Base-by-base conservation (phyloP, 352 stramenopile genomes). In the Phytophthora boehmeriae region DNA sequence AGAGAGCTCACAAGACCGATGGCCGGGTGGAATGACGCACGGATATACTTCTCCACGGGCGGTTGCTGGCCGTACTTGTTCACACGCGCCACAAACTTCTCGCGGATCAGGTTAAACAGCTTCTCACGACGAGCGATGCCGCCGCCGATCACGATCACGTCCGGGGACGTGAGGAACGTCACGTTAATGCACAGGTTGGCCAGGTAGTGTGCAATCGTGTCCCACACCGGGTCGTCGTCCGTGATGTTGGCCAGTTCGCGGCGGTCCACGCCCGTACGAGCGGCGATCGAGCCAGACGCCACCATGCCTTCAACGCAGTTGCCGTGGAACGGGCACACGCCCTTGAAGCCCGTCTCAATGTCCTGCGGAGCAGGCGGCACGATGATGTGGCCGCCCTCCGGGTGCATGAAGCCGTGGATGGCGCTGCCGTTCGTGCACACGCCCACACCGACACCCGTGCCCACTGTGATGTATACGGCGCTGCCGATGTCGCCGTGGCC, bases 371-470 rank as follows among this genome's bases (percentile, higher is more conserved):
- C 78, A 27, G 76, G 65, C 17, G 86, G 88, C 49, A 97, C 83
- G 36, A 77, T 73, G 47, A 89, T 74, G 73, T 97, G 89, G 50
- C 89, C 89, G 35, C 85, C 95, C 65, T 98, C 96, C 6, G 97
- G 97, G 83, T 99, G 97, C 83, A 99, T 94, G 49, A 97, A 78
- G 57, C 97, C 97, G 68, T 99, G 95, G 11, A 99, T 94, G 9
- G 92, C 69, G 58, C 88, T 71, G 44, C 85, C 83, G 71, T 96
- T 95, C 23, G 98, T 79, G 28, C 97, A 90, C 17, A 99, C 81
- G 14, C 97, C 97, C 23, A 99, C 95, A 23, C 97, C 97, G 17
- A 99, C 86, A 34, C 97, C 97, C 20, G 97, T 99, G 57, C 97
- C 97, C 14, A 98, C 84, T 4, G 97, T 99, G 59, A 99, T 95